Percentiles rank a stretch among this genome's conserved stretches.
Evolutionary conservation across 2,329 filamentous ascomycete genomes (phyloP).

Genomic region (Talaromyces funiculosus): DNA sequence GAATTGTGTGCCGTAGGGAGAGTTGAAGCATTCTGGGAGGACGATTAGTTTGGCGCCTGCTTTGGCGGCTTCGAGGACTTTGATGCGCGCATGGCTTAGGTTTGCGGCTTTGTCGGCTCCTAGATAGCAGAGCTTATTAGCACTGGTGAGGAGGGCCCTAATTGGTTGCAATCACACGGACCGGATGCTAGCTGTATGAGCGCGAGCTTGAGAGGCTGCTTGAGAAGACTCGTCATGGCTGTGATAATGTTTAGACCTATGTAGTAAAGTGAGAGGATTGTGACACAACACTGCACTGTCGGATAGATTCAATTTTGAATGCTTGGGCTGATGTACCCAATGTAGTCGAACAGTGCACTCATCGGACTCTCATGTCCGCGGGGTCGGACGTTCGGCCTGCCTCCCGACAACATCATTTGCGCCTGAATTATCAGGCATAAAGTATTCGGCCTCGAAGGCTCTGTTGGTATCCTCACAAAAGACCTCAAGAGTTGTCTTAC

Average conservation of each 20-base stretch:
- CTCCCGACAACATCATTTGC: neutral
- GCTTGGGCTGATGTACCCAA: neutral
- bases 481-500: neutral
- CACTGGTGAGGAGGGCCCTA: neutral
- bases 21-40: slow-evolving; percentile 98
- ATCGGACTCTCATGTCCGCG: neutral
- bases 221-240: slow-evolving; percentile 56
- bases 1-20: slow-evolving; percentile 84
- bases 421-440: neutral
- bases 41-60: slow-evolving; percentile 80
- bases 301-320: neutral
- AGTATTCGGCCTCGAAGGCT: no score
- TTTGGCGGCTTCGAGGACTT: slow-evolving; percentile 73
- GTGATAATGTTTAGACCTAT: neutral
- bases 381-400: neutral
- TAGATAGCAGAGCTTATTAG: slow-evolving; percentile 24
- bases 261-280: no score
- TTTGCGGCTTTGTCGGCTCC: slow-evolving; percentile 78
- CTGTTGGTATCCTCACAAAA: no score
- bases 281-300: no score
- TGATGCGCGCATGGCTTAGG: slow-evolving; percentile 70
- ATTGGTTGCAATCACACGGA: slow-evolving; percentile 25
- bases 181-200: slow-evolving; percentile 75
- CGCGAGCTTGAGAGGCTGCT: slow-evolving; percentile 71
- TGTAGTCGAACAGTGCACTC: neutral